A percentile compares a stretch with the other conserved stretches of the same genome.
These are phyloP conservation scores for Dispira simplex DNA, from an alignment of 192 early-diverging fungal genomes.

Conservation along the genomic window DNA sequence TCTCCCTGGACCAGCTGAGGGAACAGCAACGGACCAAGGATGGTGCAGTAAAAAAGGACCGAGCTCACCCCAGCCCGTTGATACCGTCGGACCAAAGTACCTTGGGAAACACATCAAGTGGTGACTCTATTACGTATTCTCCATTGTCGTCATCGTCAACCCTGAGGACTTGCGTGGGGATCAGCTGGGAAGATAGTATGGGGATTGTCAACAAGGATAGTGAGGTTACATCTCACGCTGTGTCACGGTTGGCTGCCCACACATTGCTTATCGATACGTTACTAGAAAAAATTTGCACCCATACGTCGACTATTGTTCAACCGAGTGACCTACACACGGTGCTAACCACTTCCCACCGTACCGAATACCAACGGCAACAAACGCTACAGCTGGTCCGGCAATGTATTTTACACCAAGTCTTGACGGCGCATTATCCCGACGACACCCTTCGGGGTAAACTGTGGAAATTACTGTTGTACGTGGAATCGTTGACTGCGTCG, in stretches of 20 bases:
- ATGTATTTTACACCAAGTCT: background rate
- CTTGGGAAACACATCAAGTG: no score
- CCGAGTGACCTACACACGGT: background rate
- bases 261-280: background rate
- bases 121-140: no score
- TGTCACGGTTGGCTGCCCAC: background rate
- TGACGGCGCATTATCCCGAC: background rate
- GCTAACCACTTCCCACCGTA: background rate
- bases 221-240: background rate
- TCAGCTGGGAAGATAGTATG: no score
- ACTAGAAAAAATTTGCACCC: background rate
- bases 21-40: background rate
- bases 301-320: background rate
- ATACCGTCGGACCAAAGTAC: no score
- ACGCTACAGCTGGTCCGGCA: background rate
- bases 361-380: background rate
- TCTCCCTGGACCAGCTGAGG: background rate
- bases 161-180: no score
- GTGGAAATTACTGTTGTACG: background rate
- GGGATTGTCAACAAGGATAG: background rate
- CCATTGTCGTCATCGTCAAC: no score
- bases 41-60: background rate
- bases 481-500: background rate
- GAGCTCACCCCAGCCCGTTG: no score
- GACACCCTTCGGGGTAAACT: background rate